Evolutionary conservation across 768 basidiomycete species (phyloP), one percentile per base, ranked within the genome.

Genomic region (Tephrocybe sp.): DNA sequence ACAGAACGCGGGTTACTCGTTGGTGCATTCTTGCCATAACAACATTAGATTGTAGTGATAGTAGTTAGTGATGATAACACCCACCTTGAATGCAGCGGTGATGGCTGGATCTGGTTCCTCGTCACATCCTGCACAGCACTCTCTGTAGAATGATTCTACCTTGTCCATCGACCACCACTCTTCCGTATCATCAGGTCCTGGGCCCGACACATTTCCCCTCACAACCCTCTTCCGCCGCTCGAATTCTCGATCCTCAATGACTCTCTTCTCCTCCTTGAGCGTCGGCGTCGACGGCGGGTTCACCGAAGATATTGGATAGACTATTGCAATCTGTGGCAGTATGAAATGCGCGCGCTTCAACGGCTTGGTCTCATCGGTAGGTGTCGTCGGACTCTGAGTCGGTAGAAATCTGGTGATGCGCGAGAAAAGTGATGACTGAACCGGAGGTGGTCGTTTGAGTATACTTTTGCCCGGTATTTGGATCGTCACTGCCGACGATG

Each of bases 281-380:
- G 79, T 79, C 0, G 86, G 85, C 2, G 84, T 90, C 42, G 84
- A 89, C 1, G 95, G 95, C 6, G 96, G 90, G 45, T 88, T 88
- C 14, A 85, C 60, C 1, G 86, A 83, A 23, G 88, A 89, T 65
- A 98, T 95, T 0, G 94, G 93, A 66, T 98, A 98, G 26, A 94
- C 84, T 20, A 89, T 90, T 26, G 83, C 85, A 59, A 97, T 80
- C 58, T 89, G 80, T 0, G 91, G 91, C 11, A 97, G 73, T 57
- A 96, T 90, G 65, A 98, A 98, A 60, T 96, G 90, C 0, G 95
- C 97, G 44, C 90, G 73, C 63, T 90, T 93, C 56, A 96, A 76
- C 10, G 90, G 82, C 60, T 77, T 81, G 30, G 69, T 66, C 40
- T 81, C 73, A 61, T 81, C 81, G 44, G 61, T 54, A n/a, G 65